These are phyloP conservation scores for Globisporangium abappressorium DNA, from an alignment of 352 stramenopile species.

Conservation along the genomic window DNA sequence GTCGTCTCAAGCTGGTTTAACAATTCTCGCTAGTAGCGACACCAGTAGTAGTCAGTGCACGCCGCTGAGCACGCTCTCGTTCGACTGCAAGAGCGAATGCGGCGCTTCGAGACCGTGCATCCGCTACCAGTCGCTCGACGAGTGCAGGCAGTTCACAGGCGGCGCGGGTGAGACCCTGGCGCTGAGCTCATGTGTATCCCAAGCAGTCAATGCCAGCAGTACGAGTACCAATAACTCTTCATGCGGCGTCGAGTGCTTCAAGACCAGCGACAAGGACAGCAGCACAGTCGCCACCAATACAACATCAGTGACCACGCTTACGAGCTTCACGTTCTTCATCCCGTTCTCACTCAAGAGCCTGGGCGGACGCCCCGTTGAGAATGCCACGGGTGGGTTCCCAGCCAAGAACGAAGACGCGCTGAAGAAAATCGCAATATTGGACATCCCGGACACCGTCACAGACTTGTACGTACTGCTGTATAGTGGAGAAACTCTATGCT, in stretches of 20 bases:
- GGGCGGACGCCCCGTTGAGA: constrained; percentile 3
- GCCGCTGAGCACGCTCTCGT: constrained; percentile 17
- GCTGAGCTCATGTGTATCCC: constrained; percentile 9
- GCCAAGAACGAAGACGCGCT: constrained; percentile 19
- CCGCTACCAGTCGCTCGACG: constrained; percentile 10
- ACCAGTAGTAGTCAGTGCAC: constrained; percentile 3
- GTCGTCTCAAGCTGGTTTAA: background rate
- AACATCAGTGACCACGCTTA: background rate
- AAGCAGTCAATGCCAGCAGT: background rate
- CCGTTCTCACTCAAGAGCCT: constrained; percentile 14
- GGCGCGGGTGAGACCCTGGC: constrained; percentile 7
- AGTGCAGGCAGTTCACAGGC: background rate
- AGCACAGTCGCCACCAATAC: background rate
- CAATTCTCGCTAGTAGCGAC: background rate
- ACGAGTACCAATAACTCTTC: background rate
- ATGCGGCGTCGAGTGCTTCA: constrained; percentile 19
- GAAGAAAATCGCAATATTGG: constrained; percentile 9
- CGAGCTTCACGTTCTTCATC: constrained; percentile 18
- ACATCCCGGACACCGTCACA: constrained; percentile 8
- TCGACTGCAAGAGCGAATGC: constrained; percentile 11
- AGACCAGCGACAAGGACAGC: constrained; percentile 5
- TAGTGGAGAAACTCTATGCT: background rate
- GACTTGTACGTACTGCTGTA: constrained; percentile 7
- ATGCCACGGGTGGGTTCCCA: constrained; percentile 10
- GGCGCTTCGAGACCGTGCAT: constrained; percentile 7